Conservation (phyloP, 2,329 filamentous ascomycete species). For the Cladophialophora exuberans region DNA sequence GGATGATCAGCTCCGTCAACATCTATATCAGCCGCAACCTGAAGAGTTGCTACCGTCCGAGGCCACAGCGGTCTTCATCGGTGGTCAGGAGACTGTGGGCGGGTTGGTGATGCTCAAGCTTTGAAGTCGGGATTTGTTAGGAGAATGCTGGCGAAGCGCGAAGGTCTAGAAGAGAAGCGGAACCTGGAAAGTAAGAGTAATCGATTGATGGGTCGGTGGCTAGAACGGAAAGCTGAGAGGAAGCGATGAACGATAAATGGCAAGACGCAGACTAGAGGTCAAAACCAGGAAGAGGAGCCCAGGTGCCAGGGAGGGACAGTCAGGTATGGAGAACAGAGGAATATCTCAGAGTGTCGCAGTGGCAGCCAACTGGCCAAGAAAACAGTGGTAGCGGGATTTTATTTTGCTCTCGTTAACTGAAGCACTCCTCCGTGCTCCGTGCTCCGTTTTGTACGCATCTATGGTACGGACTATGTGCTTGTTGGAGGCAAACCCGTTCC, state of each 20-base stretch:
- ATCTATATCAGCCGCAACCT: not conserved
- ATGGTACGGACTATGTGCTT: too few relatives aligned
- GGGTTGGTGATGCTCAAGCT: not conserved
- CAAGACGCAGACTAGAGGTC: not conserved
- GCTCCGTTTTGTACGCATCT: too few relatives aligned
- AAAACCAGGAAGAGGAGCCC: not conserved
- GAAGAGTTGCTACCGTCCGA: not conserved
- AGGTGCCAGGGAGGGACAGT: not conserved
- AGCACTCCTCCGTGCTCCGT: too few relatives aligned
- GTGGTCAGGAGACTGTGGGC: not conserved
- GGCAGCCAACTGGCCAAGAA: too few relatives aligned
- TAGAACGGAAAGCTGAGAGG: not conserved
- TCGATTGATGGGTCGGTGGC: not conserved
- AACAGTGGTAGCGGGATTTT: too few relatives aligned
- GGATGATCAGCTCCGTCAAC: not conserved
- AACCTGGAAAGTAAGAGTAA: not conserved
- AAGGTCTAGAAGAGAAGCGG: not conserved
- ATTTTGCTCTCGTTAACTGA: too few relatives aligned
- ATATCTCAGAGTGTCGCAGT: too few relatives aligned
- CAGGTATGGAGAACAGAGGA: too few relatives aligned
- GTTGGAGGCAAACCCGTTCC: too few relatives aligned
- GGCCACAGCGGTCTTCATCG: conserved; percentile 6
- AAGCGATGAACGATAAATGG: not conserved
- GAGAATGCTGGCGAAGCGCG: not conserved
- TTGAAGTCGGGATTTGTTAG: not conserved